Base-by-base conservation (phyloP, 2,329 filamentous ascomycete species). In the Sarocladium strictum region DNA sequence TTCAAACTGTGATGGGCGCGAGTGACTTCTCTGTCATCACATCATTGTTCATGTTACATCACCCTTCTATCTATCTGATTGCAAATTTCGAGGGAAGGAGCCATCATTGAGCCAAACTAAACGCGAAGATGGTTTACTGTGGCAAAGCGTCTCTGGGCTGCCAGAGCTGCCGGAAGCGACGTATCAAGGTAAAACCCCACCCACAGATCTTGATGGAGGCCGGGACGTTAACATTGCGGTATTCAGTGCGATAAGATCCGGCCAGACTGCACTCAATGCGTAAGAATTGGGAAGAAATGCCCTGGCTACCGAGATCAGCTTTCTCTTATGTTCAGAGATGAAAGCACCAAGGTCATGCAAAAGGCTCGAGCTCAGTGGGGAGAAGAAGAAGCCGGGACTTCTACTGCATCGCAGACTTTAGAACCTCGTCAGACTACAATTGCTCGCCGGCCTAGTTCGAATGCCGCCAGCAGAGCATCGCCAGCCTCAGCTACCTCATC, bases 291-390 rank as follows among this genome's bases (percentile, higher is more conserved):
- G 62, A 81, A 82, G 65, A 76, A 72, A 61, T 86, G 83, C 60
- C 80, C 82, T 19, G 83, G 83, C 6, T 86, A 86, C 61, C 76
- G 83, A 59, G 82, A 86, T 58, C 80, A 84, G 65, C 69, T 85
- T 32, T 82, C 81, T 29, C 71, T 86, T 55, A 80, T 86, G 76
- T 86, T 86, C 64, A 80, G 83, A 35, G 82, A 86, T 69, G 82
- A 86, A 67, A 85, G 79, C 61, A 78, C 73, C 60, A 80, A 84
- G 61, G 81, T 85, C 45, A 78, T 81, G 24, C 76, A 76, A 58
- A 85, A 82, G 63, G 78, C 78, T 19, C 77, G 80, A 54, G 77
- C 76, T 24, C 77, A 73, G 66, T 79, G 72, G 76, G 74, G 72
- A 60, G 55, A 60, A 62, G 63, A 65, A 24, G 37, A 56, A 23